phyloP scores from a whole-genome alignment of 2,329 filamentous ascomycete genomes.

The Hymenoscyphus scutula region DNA sequence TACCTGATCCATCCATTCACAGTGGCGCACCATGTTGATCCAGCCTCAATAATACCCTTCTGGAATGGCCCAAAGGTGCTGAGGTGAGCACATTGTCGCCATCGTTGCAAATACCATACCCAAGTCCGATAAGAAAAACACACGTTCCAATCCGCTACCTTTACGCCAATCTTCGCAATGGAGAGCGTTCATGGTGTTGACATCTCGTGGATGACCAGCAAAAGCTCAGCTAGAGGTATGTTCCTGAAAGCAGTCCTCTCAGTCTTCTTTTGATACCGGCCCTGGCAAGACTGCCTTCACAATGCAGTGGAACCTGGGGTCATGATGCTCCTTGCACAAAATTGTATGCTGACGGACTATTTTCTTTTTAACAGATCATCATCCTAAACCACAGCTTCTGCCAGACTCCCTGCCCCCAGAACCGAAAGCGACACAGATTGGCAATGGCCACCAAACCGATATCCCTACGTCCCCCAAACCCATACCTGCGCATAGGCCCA shows the following conservation, averaged over 20 bases:
- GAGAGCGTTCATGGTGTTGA: conserved; percentile 37
- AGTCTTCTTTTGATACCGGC: neutral
- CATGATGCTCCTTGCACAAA: conserved; percentile 2
- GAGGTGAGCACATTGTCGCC: conserved; percentile 18
- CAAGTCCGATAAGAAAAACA: neutral
- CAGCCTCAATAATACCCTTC: conserved; percentile 10
- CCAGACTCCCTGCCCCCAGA: conserved; percentile 15
- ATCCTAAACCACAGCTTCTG: conserved; percentile 16
- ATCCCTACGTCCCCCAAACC: conserved; percentile 22
- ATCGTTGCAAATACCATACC: conserved; percentile 9
- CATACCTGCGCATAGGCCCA: conserved; percentile 27
- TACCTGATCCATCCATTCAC: neutral
- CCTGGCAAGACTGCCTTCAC: conserved; percentile 6
- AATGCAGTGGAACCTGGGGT: conserved; percentile 15
- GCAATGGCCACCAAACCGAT: conserved; percentile 18
- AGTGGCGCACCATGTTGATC: conserved; percentile 15
- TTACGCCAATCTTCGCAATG: conserved; percentile 26
- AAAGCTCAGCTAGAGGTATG: conserved; percentile 33
- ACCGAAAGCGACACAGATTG: conserved; percentile 22
- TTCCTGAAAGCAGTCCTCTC: neutral
- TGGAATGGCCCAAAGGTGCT: conserved; percentile 18
- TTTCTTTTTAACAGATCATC: conserved; percentile 16
- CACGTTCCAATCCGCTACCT: neutral
- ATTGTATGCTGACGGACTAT: conserved; percentile 9
- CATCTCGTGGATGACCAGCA: conserved; percentile 36